Base-by-base conservation (phyloP, 345 rosid genomes). In the Brassica incana region DNA sequence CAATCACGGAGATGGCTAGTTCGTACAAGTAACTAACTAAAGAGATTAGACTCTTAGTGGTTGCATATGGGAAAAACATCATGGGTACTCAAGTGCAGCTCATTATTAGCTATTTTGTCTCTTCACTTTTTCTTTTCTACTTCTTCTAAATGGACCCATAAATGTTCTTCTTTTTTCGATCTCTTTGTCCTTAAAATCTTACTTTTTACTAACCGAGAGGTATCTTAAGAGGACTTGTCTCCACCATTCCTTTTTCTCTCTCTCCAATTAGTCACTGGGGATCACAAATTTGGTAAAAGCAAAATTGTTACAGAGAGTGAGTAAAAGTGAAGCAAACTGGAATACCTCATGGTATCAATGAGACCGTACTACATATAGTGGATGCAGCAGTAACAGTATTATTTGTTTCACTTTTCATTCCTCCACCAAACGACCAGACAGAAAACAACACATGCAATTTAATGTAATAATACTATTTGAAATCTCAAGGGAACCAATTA, bases 31-130 rank as follows among this genome's bases (percentile, higher is more conserved):
- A 71, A 64, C 83, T 71, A 75, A 27, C 68, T 2, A 59, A 71
- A 70, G 65, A 65, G 25, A 65, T 25, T 35, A 61, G 11, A 40
- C 30, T 74, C 45, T 69, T 69, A 74, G 80, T 76, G 84, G 85
- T 71, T 80, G 86, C 93, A 91, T 89, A 88, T 87, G 94, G 90
- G 74, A 78, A 85, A 80, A 78, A 86, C 87, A 80, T 88, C 61
- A 89, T 87, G 83, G 81, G 64, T 76, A 89, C 88, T 90, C 88
- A 54, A 91, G 87, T 86, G 85, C 77, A 66, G 30, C 10, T 79
- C 85, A 75, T 83, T 71, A 78, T 80, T 81, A 84, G 75, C 50
- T 78, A 79, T 65, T 72, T 69, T 80, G 74, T 74, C 86, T 78
- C 80, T 48, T 50, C 61, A 60, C 77, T 60, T 77, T 81, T 58